Evolutionary conservation across 2,329 filamentous ascomycete species (phyloP).

Genomic region (Cladosporium oxysporum): DNA sequence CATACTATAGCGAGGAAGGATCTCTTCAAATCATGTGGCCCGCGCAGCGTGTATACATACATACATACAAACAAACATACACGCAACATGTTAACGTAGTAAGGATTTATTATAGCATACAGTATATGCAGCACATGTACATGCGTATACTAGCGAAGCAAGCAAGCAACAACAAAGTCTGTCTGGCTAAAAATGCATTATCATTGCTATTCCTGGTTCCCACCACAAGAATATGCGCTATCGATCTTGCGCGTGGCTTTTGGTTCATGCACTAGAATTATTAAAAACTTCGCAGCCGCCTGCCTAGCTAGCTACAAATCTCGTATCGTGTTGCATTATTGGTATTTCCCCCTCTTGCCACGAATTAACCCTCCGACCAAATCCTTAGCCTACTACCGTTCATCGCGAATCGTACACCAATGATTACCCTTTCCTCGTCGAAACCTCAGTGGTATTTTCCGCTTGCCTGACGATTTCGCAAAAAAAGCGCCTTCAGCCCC

Average conservation of each 20-base stretch:
- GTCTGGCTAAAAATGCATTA: not conserved
- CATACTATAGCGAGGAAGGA: not conserved
- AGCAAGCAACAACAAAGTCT: not conserved
- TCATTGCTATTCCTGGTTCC: not conserved
- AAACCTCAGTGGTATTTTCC: not conserved
- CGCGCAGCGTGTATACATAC: too few species aligned
- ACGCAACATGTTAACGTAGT: too few species aligned
- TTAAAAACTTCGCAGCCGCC: too few species aligned
- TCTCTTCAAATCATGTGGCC: not conserved
- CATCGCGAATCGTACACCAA: not conserved
- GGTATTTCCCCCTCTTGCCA: too few species aligned
- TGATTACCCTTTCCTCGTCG: not conserved
- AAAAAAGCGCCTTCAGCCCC: not conserved
- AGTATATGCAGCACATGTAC: not conserved
- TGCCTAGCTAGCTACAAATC: not conserved
- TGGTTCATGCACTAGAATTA: not conserved
- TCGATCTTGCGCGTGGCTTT: not conserved
- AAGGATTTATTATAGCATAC: too few species aligned
- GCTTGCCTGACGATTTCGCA: not conserved
- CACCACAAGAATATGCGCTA: not conserved
- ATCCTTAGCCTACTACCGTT: not conserved
- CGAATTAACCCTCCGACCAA: not conserved
- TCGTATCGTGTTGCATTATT: not conserved
- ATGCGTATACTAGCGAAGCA: not conserved
- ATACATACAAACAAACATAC: too few species aligned